These are phyloP conservation scores for Cryphonectria japonica DNA, from an alignment of 2,329 filamentous ascomycete genomes.

Conservation along the genomic window DNA sequence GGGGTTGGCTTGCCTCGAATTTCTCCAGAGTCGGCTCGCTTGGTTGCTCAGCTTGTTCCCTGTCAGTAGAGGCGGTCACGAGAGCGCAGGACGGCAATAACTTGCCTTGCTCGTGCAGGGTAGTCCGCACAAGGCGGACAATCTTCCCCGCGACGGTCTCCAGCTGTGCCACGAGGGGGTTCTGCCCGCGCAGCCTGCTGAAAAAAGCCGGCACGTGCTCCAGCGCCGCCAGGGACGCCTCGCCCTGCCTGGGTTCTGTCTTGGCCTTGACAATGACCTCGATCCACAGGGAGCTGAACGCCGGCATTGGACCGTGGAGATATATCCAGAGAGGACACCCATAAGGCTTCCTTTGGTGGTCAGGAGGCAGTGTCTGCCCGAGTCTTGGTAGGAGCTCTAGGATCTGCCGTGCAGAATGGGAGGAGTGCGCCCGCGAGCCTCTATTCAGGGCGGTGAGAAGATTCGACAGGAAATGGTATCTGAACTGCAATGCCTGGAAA, in stretches of 20 bases:
- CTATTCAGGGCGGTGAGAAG: conserved; percentile 1
- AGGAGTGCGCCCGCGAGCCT: not conserved
- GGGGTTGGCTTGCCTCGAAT: not conserved
- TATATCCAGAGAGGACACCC: conserved; percentile 14
- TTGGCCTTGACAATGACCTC: conserved; percentile 5
- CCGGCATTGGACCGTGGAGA: not conserved
- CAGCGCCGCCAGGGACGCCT: conserved; percentile 7
- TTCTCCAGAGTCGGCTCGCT: not conserved
- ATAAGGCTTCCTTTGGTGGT: not conserved
- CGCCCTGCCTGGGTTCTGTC: not conserved
- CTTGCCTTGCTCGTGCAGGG: not conserved
- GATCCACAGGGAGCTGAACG: conserved; percentile 14
- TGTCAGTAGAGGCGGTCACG: not conserved
- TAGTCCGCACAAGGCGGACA: not conserved
- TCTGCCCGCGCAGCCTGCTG: not conserved
- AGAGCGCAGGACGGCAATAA: not conserved
- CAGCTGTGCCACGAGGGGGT: conserved; percentile 9
- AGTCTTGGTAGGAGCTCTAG: not conserved
- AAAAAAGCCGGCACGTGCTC: conserved; percentile 6
- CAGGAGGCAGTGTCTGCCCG: not conserved
- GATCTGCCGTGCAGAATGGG: not conserved
- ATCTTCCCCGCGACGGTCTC: not conserved
- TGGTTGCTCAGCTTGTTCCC: not conserved
- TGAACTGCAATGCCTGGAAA: conserved; percentile 5
- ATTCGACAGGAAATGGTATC: conserved; percentile 7